These are phyloP conservation scores for Diaporthe velutina DNA, from an alignment of 2,329 filamentous ascomycete species.

Conservation along the genomic window DNA sequence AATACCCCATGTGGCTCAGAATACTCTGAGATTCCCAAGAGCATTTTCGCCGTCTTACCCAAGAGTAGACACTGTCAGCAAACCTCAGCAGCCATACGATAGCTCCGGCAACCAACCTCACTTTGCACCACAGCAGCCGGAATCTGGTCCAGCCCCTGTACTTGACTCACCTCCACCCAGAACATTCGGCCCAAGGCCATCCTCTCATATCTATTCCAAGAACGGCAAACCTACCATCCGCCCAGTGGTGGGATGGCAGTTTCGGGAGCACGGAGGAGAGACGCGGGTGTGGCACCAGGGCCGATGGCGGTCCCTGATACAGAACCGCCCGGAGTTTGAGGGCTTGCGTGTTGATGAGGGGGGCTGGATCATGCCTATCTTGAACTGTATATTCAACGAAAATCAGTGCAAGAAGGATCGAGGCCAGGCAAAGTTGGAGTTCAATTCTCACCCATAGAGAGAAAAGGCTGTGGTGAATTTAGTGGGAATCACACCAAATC, in stretches of 20 bases:
- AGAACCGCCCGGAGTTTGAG: rapidly evolving
- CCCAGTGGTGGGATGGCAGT: background rate
- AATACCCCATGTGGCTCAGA: background rate
- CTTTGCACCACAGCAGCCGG: background rate
- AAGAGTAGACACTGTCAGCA: background rate
- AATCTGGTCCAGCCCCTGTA: background rate
- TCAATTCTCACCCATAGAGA: background rate
- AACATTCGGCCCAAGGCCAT: background rate
- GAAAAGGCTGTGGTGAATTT: background rate
- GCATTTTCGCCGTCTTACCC: too few species aligned
- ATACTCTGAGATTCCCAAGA: too few species aligned
- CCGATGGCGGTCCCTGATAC: background rate
- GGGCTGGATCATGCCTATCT: background rate
- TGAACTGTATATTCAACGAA: rapidly evolving
- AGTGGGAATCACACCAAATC: background rate
- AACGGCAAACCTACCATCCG: background rate
- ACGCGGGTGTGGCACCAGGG: background rate
- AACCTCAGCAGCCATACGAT: too few species aligned
- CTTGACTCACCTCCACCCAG: background rate
- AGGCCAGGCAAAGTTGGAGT: background rate
- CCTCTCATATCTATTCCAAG: background rate
- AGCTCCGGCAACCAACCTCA: background rate
- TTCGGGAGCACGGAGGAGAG: background rate
- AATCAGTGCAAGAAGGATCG: background rate
- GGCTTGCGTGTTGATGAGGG: background rate